phyloP scores from a whole-genome alignment of 2,329 filamentous ascomycete genomes.

The Fonsecaea multimorphosa region DNA sequence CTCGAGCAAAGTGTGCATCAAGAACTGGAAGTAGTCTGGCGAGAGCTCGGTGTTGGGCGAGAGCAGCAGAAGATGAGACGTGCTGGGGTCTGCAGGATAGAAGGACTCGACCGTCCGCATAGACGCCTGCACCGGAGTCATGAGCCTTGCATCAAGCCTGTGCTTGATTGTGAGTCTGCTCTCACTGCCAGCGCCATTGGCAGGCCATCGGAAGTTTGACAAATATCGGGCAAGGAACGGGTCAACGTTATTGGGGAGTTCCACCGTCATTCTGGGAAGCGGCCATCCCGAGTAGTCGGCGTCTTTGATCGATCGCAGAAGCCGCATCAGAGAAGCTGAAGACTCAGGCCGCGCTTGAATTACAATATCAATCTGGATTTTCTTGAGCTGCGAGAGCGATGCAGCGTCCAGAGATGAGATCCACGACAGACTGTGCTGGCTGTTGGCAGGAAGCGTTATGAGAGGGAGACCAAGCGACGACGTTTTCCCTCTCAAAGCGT shows the following conservation, averaged over 20 bases:
- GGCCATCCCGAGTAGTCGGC: slow-evolving; percentile 77
- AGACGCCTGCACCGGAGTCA: slow-evolving; percentile 73
- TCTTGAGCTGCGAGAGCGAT: slow-evolving; percentile 70
- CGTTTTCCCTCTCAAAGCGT: slow-evolving; percentile 64
- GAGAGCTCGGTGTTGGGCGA: slow-evolving; percentile 82
- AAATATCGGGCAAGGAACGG: slow-evolving; percentile 67
- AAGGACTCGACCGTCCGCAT: slow-evolving; percentile 83
- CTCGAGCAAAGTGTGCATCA: slow-evolving; percentile 77
- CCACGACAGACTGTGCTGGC: slow-evolving; percentile 72
- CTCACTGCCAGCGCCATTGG: slow-evolving; percentile 53
- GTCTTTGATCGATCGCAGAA: slow-evolving; percentile 74
- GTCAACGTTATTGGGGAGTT: slow-evolving; percentile 76
- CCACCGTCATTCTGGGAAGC: slow-evolving; percentile 78
- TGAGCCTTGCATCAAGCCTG: slow-evolving; percentile 66
- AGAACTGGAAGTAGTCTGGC: slow-evolving; percentile 81
- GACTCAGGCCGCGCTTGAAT: slow-evolving; percentile 66
- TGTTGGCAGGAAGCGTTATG: slow-evolving; percentile 73
- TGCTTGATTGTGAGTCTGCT: slow-evolving; percentile 72
- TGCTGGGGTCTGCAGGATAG: slow-evolving; percentile 70
- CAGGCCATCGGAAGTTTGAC: slow-evolving; percentile 71
- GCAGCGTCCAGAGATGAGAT: slow-evolving; percentile 63
- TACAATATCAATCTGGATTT: slow-evolving; percentile 78
- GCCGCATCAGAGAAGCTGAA: slow-evolving; percentile 51
- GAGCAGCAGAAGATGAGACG: slow-evolving; percentile 81
- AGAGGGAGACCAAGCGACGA: slow-evolving; percentile 63